phyloP scores from a whole-genome alignment of 306 rosid species.

The Quillaja saponaria region DNA sequence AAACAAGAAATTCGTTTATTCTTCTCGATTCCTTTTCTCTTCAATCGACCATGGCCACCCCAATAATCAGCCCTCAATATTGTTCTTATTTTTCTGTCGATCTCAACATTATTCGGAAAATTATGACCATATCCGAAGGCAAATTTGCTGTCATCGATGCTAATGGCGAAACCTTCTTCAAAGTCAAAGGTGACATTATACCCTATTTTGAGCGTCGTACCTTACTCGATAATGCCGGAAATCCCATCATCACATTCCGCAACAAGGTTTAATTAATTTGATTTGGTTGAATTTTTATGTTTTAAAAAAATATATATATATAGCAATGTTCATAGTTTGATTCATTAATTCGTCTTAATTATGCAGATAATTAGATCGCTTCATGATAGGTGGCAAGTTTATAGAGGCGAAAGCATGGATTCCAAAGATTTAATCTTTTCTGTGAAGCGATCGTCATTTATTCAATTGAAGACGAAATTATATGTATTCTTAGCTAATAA shows the following conservation, averaged over 20 bases:
- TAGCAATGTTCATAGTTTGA: too few relatives aligned
- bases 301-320: too few relatives aligned
- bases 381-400: constrained; percentile 45
- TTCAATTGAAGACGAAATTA: constrained; percentile 54
- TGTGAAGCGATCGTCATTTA: constrained; percentile 39
- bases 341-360: too few relatives aligned
- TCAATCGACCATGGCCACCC: neutral
- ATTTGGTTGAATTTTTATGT: neutral
- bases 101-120: constrained; percentile 42
- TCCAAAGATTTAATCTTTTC: constrained; percentile 33
- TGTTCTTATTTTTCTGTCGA: constrained; percentile 44
- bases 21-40: too few relatives aligned
- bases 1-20: too few relatives aligned
- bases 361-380: constrained; percentile 31
- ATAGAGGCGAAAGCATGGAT: constrained; percentile 36
- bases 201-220: constrained; percentile 46
- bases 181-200: constrained; percentile 37
- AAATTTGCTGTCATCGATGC: constrained; percentile 46
- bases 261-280: constrained; percentile 36
- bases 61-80: constrained; percentile 50
- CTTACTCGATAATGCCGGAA: constrained; percentile 46
- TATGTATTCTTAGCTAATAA: constrained; percentile 64
- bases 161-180: constrained; percentile 50
- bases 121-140: constrained; percentile 35
- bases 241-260: constrained; percentile 40